phyloP scores from a whole-genome alignment of 2,329 filamentous ascomycete species.

The Pochonia chlamydosporia region DNA sequence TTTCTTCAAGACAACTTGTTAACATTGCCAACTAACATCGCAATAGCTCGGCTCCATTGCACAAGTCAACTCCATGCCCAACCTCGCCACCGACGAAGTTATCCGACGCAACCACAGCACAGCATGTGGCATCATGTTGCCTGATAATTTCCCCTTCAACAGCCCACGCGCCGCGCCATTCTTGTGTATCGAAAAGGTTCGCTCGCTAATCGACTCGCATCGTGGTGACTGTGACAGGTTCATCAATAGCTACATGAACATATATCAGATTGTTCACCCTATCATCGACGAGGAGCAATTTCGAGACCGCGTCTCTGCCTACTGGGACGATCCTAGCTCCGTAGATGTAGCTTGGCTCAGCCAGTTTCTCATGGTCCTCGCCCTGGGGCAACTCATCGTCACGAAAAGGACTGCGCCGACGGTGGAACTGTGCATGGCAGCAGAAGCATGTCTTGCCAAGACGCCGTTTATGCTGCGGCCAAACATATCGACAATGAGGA shows the following conservation, averaged over 20 bases:
- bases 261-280: slow-evolving; percentile 8
- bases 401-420: slow-evolving; percentile 1
- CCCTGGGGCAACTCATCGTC: slow-evolving; percentile 6
- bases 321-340: slow-evolving; percentile 1
- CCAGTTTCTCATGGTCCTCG: slow-evolving; percentile 10
- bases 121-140: background rate
- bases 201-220: background rate
- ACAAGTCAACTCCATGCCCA: background rate
- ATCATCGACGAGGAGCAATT: slow-evolving; percentile 5
- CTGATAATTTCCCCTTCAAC: slow-evolving; percentile 10
- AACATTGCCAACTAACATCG: background rate
- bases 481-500: slow-evolving; percentile 8
- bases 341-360: slow-evolving; percentile 6
- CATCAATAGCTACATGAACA: slow-evolving; percentile 6
- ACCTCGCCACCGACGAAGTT: background rate
- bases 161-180: slow-evolving; percentile 6
- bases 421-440: slow-evolving; percentile 11
- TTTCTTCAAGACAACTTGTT: no score
- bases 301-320: background rate
- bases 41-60: background rate
- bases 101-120: background rate
- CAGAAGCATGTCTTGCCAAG: slow-evolving; percentile 12
- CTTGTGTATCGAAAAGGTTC: background rate
- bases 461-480: slow-evolving; percentile 13
- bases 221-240: background rate